Base-by-base conservation (phyloP, 106 monocot genomes). In the Vanilla planifolia region DNA sequence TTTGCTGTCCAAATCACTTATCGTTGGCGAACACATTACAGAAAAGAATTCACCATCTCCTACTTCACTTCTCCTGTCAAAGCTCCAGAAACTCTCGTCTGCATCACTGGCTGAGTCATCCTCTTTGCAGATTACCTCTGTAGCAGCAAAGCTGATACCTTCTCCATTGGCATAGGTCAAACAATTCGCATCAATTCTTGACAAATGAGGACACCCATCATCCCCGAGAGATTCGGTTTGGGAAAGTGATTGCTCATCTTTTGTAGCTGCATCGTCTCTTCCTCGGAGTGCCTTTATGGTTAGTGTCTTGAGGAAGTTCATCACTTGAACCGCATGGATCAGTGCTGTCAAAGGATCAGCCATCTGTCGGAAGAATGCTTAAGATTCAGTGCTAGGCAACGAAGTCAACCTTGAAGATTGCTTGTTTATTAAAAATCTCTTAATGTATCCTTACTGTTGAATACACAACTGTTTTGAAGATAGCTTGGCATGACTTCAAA, bases 301-400 rank as follows among this genome's bases (percentile, higher is more conserved):
- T 64, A 94, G 66, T 59, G 82, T 78, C 67, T 76, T 94, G 51
- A 94, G 73, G 19, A 93, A 78, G 58, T 93, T 93, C 93, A 93
- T 93, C 44, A 93, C 81, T 77, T 85, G 93, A 34, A 85, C 89
- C 23, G 82, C 89, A 78, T 94, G 85, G 41, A 89, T 73, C 75
- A 94, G 63, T 76, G 89, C 89, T 55, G 82, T 94, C 40, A 94
- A 64, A 3, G 93, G 93, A 78, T 94, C 93, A 7, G 82, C 80
- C 85, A 94, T 89, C 85, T 94, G 80, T 17, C 64, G 61, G 8
- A 43, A 9, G 32, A 26, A n/a, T n/a, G n/a, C n/a, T n/a, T n/a
- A n/a, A n/a, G n/a, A n/a, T n/a, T n/a, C n/a, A n/a, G n/a, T n/a
- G n/a, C n/a, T n/a, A n/a, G n/a, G n/a, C n/a, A n/a, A n/a, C n/a